Evolutionary conservation across 257 asterid genomes (phyloP), one percentile per base, ranked within the genome.

Genomic region (Apocynum venetum): DNA sequence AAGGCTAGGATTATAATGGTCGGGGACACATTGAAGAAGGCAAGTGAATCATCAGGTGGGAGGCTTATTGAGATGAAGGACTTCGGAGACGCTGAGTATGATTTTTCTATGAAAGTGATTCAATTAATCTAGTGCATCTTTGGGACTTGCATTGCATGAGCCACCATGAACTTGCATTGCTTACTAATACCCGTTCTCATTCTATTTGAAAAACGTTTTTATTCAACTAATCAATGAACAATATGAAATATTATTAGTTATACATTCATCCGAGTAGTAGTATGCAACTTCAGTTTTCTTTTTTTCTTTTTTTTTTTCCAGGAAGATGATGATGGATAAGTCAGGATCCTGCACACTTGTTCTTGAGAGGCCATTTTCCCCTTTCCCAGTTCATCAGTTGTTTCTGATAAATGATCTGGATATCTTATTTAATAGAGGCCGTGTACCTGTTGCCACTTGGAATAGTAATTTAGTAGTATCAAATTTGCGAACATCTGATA

Each of bases 1-100:
- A 94, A 89, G 82, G 87, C 97, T 71, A 88, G 98, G 82, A 91
- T 91, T 77, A 82, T 94, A 79, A 89, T 94, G 98, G 97, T 94
- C 43, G 98, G 98, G 5, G 98, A 94, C 82, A 87, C 96, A 60
- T 80, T 94, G 90, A 94, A 91, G 88, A 94, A 89, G 87, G 93
- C 90, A 6, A 78, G 97, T 80, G 90, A 83, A 75, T 80, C 95
- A 60, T 86, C 94, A 43, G 87, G 79, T 73, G 93, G 88, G 84
- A 87, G 79, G 82, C 96, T 91, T 78, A 76, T 87, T 75, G 91
- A 87, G 90, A 90, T 92, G 86, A 86, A 83, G 85, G 96, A 91
- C 87, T 84, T 87, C 75, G 85, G 92, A 31, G 96, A 90, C 86
- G 81, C 89, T 82, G 94, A 91, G 98, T 94, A 92, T 75, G 94